These are phyloP conservation scores for Cutaneotrichosporon spelunceum DNA, from an alignment of 1,284 basidiomycete species.

Conservation along the genomic window DNA sequence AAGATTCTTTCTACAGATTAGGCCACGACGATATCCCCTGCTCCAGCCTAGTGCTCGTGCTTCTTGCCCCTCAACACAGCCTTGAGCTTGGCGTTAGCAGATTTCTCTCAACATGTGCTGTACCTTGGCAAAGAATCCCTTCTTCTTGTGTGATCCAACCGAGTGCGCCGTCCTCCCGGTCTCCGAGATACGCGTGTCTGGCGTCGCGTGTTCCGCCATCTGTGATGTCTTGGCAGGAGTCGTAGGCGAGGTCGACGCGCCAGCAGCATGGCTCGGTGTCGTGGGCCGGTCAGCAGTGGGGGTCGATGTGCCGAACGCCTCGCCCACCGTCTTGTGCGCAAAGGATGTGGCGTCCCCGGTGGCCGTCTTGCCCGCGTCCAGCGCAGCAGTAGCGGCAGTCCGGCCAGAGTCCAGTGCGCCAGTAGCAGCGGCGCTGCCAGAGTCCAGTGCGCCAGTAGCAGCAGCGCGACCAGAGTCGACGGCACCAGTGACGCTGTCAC, in stretches of 20 bases:
- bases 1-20: conserved; percentile 2
- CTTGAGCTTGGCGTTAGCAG: conserved; percentile 20
- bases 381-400: not conserved
- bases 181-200: not conserved
- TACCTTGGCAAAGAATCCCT: conserved; percentile 28
- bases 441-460: not conserved
- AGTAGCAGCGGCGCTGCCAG: not conserved
- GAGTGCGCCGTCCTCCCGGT: conserved; percentile 3
- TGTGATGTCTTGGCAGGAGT: not conserved
- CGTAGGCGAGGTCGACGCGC: not conserved
- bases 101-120: not conserved
- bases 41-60: not conserved
- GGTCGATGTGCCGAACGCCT: not conserved
- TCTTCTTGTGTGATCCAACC: conserved; percentile 25
- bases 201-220: not conserved
- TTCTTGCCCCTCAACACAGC: conserved; percentile 13
- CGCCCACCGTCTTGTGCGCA: conserved; percentile 9
- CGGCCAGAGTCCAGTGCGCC: not conserved
- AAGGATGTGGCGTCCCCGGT: not conserved
- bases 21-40: not conserved
- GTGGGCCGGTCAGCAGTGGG: not conserved
- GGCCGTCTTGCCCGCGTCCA: not conserved
- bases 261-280: not conserved
- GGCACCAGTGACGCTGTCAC: conserved; percentile 3
- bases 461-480: not conserved